A percentile compares a stretch with the other conserved stretches of the same genome.
phyloP scores from a whole-genome alignment of 1,284 basidiomycete genomes.

The Trametes polyzona region DNA sequence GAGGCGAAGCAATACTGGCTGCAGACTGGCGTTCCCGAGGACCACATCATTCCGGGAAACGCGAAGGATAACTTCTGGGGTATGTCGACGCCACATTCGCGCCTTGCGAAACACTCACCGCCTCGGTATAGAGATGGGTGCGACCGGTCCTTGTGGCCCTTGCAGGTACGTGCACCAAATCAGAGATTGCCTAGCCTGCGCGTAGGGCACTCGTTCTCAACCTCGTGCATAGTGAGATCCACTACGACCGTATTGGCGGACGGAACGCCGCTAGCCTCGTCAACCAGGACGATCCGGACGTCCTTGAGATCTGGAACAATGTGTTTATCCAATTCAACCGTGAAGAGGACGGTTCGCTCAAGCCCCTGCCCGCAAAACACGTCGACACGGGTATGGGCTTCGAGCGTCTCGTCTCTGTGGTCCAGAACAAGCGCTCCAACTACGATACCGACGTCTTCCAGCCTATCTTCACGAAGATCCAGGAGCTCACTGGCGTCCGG shows the following conservation, averaged over 20 bases:
- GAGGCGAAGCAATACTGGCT: constrained; percentile 91
- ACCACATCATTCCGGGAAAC: constrained; percentile 92
- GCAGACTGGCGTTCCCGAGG: constrained; percentile 84
- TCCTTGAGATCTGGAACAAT: constrained; percentile 99
- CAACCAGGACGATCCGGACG: constrained; percentile 94
- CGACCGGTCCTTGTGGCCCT: constrained; percentile 96
- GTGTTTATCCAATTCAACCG: constrained; percentile 99
- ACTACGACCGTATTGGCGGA: constrained; percentile 95
- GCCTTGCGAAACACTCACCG: not conserved
- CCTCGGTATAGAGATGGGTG: constrained; percentile 84
- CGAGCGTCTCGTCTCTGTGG: constrained; percentile 93
- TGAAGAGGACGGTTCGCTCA: constrained; percentile 85
- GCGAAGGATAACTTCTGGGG: constrained; percentile 99
- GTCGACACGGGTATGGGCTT: constrained; percentile 99
- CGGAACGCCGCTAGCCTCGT: constrained; percentile 92
- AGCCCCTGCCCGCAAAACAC: constrained; percentile 87
- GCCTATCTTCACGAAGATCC: constrained; percentile 89
- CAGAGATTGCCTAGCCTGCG: not conserved
- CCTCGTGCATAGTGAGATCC: constrained; percentile 74
- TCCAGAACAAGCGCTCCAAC: constrained; percentile 93
- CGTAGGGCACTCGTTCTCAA: not conserved
- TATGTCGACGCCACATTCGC: constrained; percentile 42
- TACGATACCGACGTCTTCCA: constrained; percentile 97
- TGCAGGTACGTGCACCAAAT: constrained; percentile 63
- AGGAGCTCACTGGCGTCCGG: constrained; percentile 88